Percentiles rank a stretch among this genome's conserved stretches.
phyloP scores from a whole-genome alignment of 2,329 filamentous ascomycete genomes.

The Beauveria scarabaeidicola region DNA sequence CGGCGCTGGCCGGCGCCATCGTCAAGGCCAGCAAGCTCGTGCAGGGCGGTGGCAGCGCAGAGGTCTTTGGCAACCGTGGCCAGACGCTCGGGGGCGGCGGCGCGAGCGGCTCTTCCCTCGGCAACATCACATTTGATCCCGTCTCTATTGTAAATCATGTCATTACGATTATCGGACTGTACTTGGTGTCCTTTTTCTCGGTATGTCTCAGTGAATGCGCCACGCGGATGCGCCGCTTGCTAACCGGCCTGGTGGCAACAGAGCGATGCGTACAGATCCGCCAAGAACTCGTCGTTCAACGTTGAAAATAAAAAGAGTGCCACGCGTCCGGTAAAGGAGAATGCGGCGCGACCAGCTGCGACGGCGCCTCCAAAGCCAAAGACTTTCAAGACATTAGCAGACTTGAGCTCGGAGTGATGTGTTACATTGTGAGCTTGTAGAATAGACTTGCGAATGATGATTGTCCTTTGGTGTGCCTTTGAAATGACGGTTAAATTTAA shows the following conservation, averaged over 20 bases:
- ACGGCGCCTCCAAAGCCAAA: constrained; percentile 19
- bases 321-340: constrained; percentile 13
- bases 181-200: constrained; percentile 53
- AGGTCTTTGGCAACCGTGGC: constrained; percentile 46
- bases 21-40: constrained; percentile 56
- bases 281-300: constrained; percentile 52
- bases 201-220: constrained; percentile 29
- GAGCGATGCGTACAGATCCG: constrained; percentile 55
- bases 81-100: constrained; percentile 45
- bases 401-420: constrained; percentile 31
- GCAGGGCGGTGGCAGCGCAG: constrained; percentile 29
- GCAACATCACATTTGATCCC: constrained; percentile 25
- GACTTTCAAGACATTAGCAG: constrained; percentile 45
- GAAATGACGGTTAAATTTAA: no score
- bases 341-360: constrained; percentile 21
- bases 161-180: constrained; percentile 50
- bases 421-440: neutral
- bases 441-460: neutral
- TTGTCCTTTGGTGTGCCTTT: neutral
- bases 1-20: constrained; percentile 67
- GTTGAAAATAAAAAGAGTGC: constrained; percentile 31
- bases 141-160: constrained; percentile 40
- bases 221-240: constrained; percentile 12
- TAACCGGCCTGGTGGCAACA: constrained; percentile 19
- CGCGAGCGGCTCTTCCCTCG: constrained; percentile 10